A percentile compares a stretch with the other conserved stretches of the same genome.
Evolutionary conservation across 495 filamentous ascomycete species (phyloP).

Genomic region (Penicillium pulvis): DNA sequence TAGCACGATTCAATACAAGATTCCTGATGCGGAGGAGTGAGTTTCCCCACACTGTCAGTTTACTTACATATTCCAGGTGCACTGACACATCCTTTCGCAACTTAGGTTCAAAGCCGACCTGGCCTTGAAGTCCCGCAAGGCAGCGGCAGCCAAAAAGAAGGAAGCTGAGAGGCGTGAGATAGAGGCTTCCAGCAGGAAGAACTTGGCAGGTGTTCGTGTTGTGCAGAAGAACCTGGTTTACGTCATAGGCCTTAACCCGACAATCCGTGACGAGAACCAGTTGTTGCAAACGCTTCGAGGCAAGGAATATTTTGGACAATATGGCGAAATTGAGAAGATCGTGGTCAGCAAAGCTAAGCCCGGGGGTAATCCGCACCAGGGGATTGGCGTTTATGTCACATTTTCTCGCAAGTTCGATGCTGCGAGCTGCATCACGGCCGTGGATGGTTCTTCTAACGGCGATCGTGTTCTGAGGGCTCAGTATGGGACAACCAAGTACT

Average conservation of each 20-base stretch:
- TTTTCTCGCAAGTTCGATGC: conserved; percentile 89
- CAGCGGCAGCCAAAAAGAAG: conserved; percentile 87
- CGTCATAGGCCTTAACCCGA: conserved; percentile 90
- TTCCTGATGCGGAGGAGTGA: conserved; percentile 89
- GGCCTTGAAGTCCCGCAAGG: conserved; percentile 86
- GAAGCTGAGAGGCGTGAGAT: conserved; percentile 95
- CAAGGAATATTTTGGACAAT: conserved; percentile 93
- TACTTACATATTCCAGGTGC: conserved; percentile 3
- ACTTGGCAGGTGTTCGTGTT: conserved; percentile 90
- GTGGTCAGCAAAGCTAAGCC: conserved; percentile 95
- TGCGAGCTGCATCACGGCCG: conserved; percentile 81
- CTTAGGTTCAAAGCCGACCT: conserved; percentile 79
- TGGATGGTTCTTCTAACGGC: conserved; percentile 89
- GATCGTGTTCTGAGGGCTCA: conserved; percentile 87
- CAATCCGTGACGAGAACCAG: conserved; percentile 82
- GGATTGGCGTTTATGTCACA: conserved; percentile 95
- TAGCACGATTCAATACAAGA: conserved; percentile 93
- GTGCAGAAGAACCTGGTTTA: conserved; percentile 99
- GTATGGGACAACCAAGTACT: conserved; percentile 98
- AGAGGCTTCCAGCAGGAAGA: conserved; percentile 91
- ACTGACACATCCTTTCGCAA: conserved; percentile 4
- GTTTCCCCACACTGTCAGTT: conserved; percentile 24
- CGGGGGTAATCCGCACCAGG: conserved; percentile 69
- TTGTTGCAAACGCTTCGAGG: conserved; percentile 85
- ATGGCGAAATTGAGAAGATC: conserved; percentile 97